phyloP scores from a whole-genome alignment of 2,329 filamentous ascomycete species.

The Plectosphaerella sp. region DNA sequence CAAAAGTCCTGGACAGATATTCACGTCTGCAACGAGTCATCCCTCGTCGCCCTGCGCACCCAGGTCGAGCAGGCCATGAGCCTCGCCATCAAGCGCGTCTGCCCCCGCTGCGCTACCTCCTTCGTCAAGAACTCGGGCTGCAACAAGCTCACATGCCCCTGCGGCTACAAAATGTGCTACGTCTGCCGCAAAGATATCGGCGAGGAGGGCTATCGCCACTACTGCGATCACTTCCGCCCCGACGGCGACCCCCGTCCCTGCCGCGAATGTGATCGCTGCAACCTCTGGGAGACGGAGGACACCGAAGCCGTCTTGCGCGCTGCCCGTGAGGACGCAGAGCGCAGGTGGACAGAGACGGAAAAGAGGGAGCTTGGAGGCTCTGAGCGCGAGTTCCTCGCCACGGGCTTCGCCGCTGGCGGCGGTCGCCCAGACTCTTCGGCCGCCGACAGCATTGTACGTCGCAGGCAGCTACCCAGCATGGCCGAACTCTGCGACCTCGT shows the following conservation, averaged over 20 bases:
- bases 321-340: conserved; percentile 68
- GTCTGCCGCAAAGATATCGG: conserved; percentile 76
- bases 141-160: conserved; percentile 94
- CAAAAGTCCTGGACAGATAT: conserved; percentile 80
- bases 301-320: conserved; percentile 62
- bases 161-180: conserved; percentile 98
- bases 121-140: conserved; percentile 94
- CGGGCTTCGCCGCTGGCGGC: conserved; percentile 33
- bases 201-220: conserved; percentile 81
- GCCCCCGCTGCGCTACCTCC: conserved; percentile 82
- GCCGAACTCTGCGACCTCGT: conserved; percentile 41
- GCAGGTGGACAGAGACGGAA: conserved; percentile 65
- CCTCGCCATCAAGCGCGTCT: conserved; percentile 89
- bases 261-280: conserved; percentile 74
- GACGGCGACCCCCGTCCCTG: conserved; percentile 70
- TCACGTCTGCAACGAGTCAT: conserved; percentile 85
- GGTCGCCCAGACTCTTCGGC: conserved; percentile 12
- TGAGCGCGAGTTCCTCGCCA: conserved; percentile 54
- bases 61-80: conserved; percentile 92
- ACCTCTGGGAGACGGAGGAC: conserved; percentile 74
- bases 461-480: conserved; percentile 30
- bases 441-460: conserved; percentile 25
- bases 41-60: conserved; percentile 75
- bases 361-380: conserved; percentile 49
- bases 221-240: conserved; percentile 91